Evolutionary conservation across 2,329 filamentous ascomycete species (phyloP), one percentile per base, ranked within the genome.

Genomic region (Sarocladium kiliense): DNA sequence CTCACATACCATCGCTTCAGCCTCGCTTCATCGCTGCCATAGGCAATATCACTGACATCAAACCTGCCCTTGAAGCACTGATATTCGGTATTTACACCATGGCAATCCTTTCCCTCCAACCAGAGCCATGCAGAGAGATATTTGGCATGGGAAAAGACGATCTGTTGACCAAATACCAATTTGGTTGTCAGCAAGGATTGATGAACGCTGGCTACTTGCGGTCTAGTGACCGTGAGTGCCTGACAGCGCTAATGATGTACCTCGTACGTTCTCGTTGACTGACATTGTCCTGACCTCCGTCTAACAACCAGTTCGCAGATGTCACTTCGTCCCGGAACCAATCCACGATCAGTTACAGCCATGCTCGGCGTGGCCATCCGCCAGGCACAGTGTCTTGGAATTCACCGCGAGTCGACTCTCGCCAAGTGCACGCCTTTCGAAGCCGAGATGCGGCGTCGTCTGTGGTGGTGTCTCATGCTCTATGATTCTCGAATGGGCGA

Each of bases 401-500:
- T 85, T 4, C 74, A 84, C 51, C 72, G 62, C 54, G 82, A 86
- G 62, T 61, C 71, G 0, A 58, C 57, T 0, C 58, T 64, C 14
- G 47, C 63, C 1, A 63, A 58, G 21, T 63, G 54, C 19, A 58
- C 57, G 3, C 54, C 61, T 6, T 75, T 79, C 12, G 82, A 86
- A 60, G 77, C 75, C 2, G 83, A 87, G 65, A 75, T 85, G 71
- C 77, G 82, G 12, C 77, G 83, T 27, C 70, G 83, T 32, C 71
- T 86, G 0, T 86, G 82, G 82, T 86, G 82, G 83, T 72, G 79
- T 0, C 66, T 87, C 0, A 66, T 80, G 0, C 64, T 80, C 2
- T 80, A 85, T 55, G 84, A 87, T 60, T 65, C 67, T 45, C 80
- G 84, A 16, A 74, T 83, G 12, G 68, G 76, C 59, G 81, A 85